Percentiles rank a stretch among this genome's conserved stretches.
Evolutionary conservation across 768 basidiomycete species (phyloP).

Genomic region (Rhodotorula babjevae): DNA sequence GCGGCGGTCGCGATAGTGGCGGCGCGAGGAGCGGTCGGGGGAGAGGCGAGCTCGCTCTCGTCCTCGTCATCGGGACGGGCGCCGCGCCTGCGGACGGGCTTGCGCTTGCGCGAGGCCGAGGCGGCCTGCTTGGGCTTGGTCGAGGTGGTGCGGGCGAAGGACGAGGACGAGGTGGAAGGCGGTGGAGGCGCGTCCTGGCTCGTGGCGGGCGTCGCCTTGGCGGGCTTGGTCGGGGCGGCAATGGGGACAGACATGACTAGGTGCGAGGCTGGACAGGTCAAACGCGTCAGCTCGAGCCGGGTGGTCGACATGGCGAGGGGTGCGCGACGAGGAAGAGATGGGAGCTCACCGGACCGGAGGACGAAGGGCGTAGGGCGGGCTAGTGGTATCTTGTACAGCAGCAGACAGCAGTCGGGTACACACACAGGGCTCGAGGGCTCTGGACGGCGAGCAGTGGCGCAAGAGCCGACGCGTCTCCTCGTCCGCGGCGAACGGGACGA

Average conservation of each 20-base stretch:
- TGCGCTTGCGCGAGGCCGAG: slow-evolving; percentile 1
- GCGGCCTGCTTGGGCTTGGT: neutral
- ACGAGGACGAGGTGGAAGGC: neutral
- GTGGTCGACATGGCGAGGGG: neutral
- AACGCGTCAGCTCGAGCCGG: neutral
- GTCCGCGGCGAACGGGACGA: no score
- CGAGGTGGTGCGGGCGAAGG: neutral
- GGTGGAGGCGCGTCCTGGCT: neutral
- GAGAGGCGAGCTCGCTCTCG: slow-evolving; percentile 7
- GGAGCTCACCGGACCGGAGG: neutral
- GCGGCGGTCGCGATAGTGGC: neutral
- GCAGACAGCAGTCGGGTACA: neutral
- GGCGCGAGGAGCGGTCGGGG: neutral
- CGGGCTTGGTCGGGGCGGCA: neutral
- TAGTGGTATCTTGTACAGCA: neutral
- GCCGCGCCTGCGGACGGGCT: slow-evolving; percentile 15
- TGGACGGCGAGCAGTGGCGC: no score
- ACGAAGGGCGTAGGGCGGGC: no score
- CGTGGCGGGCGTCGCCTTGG: neutral
- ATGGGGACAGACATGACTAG: neutral
- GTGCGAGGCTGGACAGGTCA: neutral
- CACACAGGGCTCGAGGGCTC: neutral
- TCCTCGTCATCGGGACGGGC: slow-evolving; percentile 8
- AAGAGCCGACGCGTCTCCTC: no score
- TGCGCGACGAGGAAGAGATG: neutral